Evolutionary conservation across 2,329 filamentous ascomycete genomes (phyloP).

Genomic region (Diaporthe helianthi): DNA sequence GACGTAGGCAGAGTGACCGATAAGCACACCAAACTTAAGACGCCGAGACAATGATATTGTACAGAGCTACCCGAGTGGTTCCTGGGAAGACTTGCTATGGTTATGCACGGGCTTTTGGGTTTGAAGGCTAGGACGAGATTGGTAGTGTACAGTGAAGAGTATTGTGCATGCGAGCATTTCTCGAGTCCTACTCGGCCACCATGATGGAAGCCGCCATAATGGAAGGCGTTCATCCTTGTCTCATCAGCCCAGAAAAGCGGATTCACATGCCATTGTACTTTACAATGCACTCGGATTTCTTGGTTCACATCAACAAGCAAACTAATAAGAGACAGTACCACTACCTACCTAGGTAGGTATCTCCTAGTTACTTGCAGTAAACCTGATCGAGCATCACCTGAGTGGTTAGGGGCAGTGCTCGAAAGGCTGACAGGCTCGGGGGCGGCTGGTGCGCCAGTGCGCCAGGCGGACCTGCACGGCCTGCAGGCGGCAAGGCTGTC

Average conservation of each 20-base stretch:
- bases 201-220: neutral
- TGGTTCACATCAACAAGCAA: neutral
- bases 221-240: neutral
- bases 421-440: neutral
- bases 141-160: neutral
- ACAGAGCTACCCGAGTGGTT: no score
- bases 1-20: slow-evolving; percentile 1
- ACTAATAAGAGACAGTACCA: neutral
- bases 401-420: neutral
- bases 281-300: no score
- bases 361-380: neutral
- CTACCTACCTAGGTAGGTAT: no score
- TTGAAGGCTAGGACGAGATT: neutral
- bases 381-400: neutral
- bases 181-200: neutral
- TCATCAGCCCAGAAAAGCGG: neutral
- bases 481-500: slow-evolving; percentile 15
- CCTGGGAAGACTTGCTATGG: neutral
- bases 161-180: neutral
- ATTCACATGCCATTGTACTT: neutral
- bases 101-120: neutral
- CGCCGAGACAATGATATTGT: neutral
- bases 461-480: neutral
- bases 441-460: no score
- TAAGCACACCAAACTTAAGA: neutral